Evolutionary conservation across 345 rosid species (phyloP), one percentile per base, ranked within the genome.

Genomic region (Excoecaria cochinchinensis): DNA sequence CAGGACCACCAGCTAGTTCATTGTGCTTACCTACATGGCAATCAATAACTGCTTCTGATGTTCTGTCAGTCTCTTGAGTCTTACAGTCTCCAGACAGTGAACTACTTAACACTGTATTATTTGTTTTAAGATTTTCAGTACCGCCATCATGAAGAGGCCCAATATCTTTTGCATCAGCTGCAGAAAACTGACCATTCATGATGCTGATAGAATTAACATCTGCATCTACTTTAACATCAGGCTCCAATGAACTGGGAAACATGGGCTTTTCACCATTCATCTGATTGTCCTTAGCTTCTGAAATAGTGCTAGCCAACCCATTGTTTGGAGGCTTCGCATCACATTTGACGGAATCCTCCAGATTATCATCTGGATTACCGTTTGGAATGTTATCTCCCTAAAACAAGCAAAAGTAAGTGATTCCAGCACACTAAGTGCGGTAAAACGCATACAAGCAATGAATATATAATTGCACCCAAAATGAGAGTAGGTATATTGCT

Each of bases 41-140:
- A 67, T 74, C 80, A 83, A 75, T 74, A 66, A 79, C 74, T 64
- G 78, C 86, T 84, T 84, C 97, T 66, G 84, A 74, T 48, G 74
- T 74, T 75, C 70, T 78, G 42, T 75, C 87, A 81, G 67, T 72
- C 75, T 79, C 83, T 64, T 71, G 81, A 36, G 77, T 72, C 80
- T 85, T 85, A 59, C 77, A 77, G 58, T 82, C 89, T 69, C 74
- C 70, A 36, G 76, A 81, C 72, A 67, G 84, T 69, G 85, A 84
- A 78, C 80, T 60, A 76, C 83, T 81, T 36, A 68, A 65, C 5
- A 64, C 73, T 73, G 73, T 53, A 74, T 75, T 84, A 74, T 74
- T 79, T 48, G 58, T 46, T 78, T 84, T 84, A 31, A 82, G 78
- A 74, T 75, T 82, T 74, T 76, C 83, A 71, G 81, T 66, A 46